Evolutionary conservation across 495 filamentous ascomycete genomes (phyloP).

Genomic region (Echria macrotheca): DNA sequence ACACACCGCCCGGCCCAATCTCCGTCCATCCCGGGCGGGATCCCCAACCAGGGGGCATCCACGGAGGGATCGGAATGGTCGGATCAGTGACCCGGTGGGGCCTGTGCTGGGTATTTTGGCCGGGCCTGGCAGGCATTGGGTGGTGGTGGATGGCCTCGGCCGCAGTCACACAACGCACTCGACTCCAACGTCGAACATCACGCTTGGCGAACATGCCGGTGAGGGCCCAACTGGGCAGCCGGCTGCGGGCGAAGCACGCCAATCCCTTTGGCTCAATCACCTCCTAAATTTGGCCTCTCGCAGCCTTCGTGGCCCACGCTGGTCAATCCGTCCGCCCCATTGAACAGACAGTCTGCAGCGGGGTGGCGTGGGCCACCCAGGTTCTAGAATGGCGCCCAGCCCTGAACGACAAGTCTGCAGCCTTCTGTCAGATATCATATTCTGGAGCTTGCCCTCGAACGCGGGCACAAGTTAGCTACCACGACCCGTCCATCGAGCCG

Average conservation of each 20-base stretch:
- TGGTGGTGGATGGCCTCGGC: not conserved
- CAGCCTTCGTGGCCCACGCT: not conserved
- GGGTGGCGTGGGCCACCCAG: conserved; percentile 6
- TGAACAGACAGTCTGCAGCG: conserved; percentile 5
- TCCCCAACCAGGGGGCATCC: conserved; percentile 13
- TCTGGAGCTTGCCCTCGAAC: not conserved
- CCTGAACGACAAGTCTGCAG: not conserved
- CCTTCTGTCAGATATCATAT: conserved; percentile 9
- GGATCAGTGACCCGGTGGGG: conserved; percentile 21
- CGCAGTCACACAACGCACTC: not conserved
- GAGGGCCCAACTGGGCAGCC: not conserved
- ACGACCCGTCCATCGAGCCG: too few species aligned
- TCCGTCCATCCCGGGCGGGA: conserved; percentile 12
- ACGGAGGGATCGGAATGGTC: conserved; percentile 20
- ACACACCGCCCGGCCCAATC: conserved; percentile 15
- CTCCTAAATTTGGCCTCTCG: conserved; percentile 4
- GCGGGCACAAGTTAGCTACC: not conserved
- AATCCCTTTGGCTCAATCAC: conserved; percentile 6
- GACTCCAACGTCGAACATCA: conserved; percentile 1
- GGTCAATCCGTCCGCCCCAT: not conserved
- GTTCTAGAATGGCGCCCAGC: not conserved
- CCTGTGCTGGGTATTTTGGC: conserved; percentile 4
- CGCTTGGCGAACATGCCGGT: conserved; percentile 6
- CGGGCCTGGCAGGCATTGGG: conserved; percentile 4
- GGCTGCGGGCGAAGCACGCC: not conserved